Base-by-base conservation (phyloP, 371 early-diverging fungal genomes). In the Fennellomyces sp. region DNA sequence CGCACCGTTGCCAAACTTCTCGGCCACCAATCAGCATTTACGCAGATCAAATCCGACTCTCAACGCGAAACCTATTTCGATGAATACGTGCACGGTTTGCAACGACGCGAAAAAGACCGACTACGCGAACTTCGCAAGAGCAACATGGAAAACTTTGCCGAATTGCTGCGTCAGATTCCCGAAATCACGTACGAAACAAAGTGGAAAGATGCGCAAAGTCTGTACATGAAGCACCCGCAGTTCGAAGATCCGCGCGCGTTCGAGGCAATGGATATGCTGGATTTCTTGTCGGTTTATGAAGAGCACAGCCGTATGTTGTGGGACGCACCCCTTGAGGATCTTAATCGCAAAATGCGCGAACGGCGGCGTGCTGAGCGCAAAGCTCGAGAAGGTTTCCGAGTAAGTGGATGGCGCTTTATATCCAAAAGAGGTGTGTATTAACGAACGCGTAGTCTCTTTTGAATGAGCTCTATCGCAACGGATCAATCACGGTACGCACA, bases 251-350 rank as follows among this genome's bases (percentile, higher is more conserved):
- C 82, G 30, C 80, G 83, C 17, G 69, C 83, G 2, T 85, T 91
- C 58, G 74, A 80, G 30, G 82, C 80, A n/a, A 84, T 97, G 84
- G 92, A 88, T 56, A 78, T 87, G 66, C 69, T 91, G 35, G 95
- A 95, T 66, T 83, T 92, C 55, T 80, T 95, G 56, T 73, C 85
- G 8, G 87, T 87, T 0, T 97, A 84, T 80, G 94, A 95, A 58
- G 88, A 90, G 12, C 89, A 93, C 60, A 87, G 90, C 56, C 71
- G 80, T 30, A 65, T 63, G 0, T 69, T 94, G 26, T 94, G 94
- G 71, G 71, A 77, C 6, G 83, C 84, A 15, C 85, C 88, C 2
- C 60, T 79, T 2, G 63, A 61, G 15, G 77, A 82, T 30, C 61
- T 81, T 25, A 66, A 68, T 12, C 64, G 66, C 25, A 70, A 70